These are phyloP conservation scores for Tricholoma terreum DNA, from an alignment of 768 basidiomycete species.

Conservation along the genomic window DNA sequence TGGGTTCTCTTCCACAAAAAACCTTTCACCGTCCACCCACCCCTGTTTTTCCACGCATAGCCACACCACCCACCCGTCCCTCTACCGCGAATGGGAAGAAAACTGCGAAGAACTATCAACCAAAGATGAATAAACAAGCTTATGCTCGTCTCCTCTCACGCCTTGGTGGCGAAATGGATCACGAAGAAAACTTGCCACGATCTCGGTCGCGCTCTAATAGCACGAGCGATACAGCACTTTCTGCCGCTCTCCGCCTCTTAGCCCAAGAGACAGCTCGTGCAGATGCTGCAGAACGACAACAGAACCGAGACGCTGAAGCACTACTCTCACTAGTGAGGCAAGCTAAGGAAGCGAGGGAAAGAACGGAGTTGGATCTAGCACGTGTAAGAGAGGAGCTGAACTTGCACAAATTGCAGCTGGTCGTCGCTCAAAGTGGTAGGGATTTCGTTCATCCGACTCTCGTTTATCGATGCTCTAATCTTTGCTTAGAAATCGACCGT, in stretches of 20 bases:
- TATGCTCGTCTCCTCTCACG: conserved; percentile 4
- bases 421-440: conserved; percentile 50
- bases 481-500: conserved; percentile 42
- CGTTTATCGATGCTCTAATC: neutral
- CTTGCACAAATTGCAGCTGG: conserved; percentile 56
- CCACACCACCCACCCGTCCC: neutral
- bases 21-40: conserved; percentile 6
- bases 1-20: neutral
- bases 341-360: conserved; percentile 27
- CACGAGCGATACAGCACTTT: conserved; percentile 2
- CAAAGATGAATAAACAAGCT: conserved; percentile 2
- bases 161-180: neutral
- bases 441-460: neutral
- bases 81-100: neutral
- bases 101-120: neutral
- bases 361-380: conserved; percentile 29
- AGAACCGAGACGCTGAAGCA: conserved; percentile 16
- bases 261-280: conserved; percentile 36
- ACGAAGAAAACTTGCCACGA: neutral
- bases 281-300: conserved; percentile 34
- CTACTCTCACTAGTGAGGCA: conserved; percentile 30
- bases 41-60: conserved; percentile 4
- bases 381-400: conserved; percentile 45
- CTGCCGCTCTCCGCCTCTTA: conserved; percentile 16
- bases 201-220: conserved; percentile 7